Conservation (phyloP, 805 yeast species). For the Candida pseudofarinosa region DNA sequence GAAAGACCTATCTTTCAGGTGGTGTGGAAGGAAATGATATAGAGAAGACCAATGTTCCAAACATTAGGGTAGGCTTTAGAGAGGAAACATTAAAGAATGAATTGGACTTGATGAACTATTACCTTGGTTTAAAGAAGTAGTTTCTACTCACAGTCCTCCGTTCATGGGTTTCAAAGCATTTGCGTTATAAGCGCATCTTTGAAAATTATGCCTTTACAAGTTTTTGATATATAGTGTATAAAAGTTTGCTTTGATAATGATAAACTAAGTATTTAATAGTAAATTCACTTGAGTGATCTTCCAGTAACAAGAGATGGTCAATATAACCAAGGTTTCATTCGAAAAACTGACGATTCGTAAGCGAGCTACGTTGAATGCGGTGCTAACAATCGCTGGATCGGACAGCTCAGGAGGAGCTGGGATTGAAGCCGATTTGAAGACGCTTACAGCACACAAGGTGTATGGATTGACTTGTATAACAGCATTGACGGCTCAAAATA, state of each 20-base stretch:
- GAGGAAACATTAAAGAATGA: constrained; percentile 74
- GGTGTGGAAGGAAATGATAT: constrained; percentile 85
- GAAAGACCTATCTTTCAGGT: constrained; percentile 50
- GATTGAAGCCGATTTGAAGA: constrained; percentile 82
- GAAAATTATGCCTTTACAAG: constrained; percentile 8
- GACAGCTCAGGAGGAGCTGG: constrained; percentile 93
- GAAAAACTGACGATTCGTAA: neutral
- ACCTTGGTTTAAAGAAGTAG: constrained; percentile 30
- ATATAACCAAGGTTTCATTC: neutral
- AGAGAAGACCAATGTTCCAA: constrained; percentile 93
- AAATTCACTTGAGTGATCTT: neutral
- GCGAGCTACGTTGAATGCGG: constrained; percentile 12
- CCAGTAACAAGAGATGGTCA: constrained; percentile 1
- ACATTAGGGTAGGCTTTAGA: constrained; percentile 79
- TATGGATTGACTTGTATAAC: constrained; percentile 75
- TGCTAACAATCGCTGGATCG: constrained; percentile 58
- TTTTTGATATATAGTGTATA: constrained; percentile 6
- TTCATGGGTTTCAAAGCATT: neutral
- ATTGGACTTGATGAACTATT: constrained; percentile 61
- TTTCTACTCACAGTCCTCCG: neutral
- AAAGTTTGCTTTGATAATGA: neutral
- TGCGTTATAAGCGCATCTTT: constrained; percentile 7
- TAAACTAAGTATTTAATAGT: neutral
- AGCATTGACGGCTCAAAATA: constrained; percentile 79
- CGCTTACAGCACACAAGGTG: constrained; percentile 70